Conservation (phyloP, 2,329 filamentous ascomycete species). For the Talaromyces sp. region DNA sequence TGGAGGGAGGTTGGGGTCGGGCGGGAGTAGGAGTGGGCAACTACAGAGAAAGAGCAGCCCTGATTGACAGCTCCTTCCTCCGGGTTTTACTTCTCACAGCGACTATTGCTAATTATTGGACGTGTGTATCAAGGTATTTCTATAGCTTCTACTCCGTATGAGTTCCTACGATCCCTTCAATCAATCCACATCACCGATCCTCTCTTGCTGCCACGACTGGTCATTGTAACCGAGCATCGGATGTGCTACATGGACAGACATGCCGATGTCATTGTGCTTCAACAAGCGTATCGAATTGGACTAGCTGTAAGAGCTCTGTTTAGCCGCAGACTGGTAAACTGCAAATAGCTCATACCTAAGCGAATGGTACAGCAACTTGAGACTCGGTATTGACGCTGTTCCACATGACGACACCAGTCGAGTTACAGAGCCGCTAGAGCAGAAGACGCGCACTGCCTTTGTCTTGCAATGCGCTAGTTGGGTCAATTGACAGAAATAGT, state of each 20-base stretch:
- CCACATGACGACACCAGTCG: slow-evolving; percentile 2
- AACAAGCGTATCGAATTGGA: background rate
- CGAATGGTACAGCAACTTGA: background rate
- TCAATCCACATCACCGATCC: background rate
- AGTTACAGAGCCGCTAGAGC: background rate
- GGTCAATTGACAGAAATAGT: background rate
- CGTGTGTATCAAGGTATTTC: background rate
- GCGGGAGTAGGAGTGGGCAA: background rate
- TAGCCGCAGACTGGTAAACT: background rate
- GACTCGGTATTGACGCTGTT: background rate
- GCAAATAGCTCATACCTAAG: background rate
- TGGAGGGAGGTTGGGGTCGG: background rate
- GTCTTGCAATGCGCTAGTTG: background rate
- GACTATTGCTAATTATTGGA: background rate
- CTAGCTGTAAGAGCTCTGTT: background rate
- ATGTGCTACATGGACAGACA: background rate
- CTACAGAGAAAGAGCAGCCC: slow-evolving; percentile 11
- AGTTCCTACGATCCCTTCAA: background rate
- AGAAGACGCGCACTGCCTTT: background rate
- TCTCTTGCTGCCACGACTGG: background rate
- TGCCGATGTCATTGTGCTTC: background rate
- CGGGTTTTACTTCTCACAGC: background rate
- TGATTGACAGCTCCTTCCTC: background rate
- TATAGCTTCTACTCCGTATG: no score
- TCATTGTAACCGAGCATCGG: background rate